Evolutionary conservation across 2,329 filamentous ascomycete genomes (phyloP).

Genomic region (Penicillium nordicum): DNA sequence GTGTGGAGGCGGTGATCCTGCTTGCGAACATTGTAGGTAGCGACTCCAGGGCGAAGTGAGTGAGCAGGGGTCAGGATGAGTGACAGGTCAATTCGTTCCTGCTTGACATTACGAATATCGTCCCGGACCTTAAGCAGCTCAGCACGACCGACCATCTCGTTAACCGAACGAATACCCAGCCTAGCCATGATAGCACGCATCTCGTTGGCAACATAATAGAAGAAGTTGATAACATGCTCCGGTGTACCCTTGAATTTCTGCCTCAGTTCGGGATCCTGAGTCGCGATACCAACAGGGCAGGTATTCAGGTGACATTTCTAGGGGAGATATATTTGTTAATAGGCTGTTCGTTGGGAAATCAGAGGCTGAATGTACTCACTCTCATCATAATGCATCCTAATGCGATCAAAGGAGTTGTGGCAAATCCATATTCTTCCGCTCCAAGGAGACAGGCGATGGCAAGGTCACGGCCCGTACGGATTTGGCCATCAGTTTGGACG

Average conservation of each 20-base stretch:
- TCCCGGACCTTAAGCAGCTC: slow-evolving; percentile 84
- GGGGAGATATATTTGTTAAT: not conserved
- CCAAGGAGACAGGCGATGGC: slow-evolving; percentile 92
- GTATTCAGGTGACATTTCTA: slow-evolving; percentile 58
- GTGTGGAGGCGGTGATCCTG: slow-evolving; percentile 93
- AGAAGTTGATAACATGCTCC: slow-evolving; percentile 98
- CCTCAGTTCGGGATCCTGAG: slow-evolving; percentile 88
- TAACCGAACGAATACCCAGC: slow-evolving; percentile 89
- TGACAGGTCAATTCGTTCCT: slow-evolving; percentile 86
- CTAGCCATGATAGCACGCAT: slow-evolving; percentile 95
- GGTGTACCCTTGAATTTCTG: slow-evolving; percentile 92
- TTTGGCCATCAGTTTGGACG: slow-evolving; percentile 92
- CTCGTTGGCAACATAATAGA: slow-evolving; percentile 96
- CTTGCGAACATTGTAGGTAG: slow-evolving; percentile 96
- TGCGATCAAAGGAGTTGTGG: slow-evolving; percentile 88
- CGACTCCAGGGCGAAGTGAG: slow-evolving; percentile 87
- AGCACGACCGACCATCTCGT: slow-evolving; percentile 94
- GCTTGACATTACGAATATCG: slow-evolving; percentile 83
- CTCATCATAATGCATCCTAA: slow-evolving; percentile 97
- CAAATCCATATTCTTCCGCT: slow-evolving; percentile 98
- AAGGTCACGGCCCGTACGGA: slow-evolving; percentile 87
- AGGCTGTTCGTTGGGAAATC: not conserved
- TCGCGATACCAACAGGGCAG: slow-evolving; percentile 90
- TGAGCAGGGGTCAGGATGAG: slow-evolving; percentile 94
- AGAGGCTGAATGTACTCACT: not conserved